These are phyloP conservation scores for Malus sylvestris DNA, from an alignment of 306 rosid genomes.

Conservation along the genomic window DNA sequence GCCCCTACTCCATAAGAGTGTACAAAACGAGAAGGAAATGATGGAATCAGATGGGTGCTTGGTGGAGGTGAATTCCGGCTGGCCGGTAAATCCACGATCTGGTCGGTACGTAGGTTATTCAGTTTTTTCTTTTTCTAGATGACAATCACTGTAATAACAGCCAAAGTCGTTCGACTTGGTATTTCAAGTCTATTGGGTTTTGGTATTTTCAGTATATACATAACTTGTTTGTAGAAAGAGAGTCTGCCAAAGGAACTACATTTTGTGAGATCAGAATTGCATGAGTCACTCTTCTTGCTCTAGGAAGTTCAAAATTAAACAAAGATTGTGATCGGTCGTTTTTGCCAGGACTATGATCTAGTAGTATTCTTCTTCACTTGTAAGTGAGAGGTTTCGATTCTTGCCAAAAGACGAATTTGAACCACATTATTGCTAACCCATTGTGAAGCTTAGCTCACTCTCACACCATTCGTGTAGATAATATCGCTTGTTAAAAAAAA, in stretches of 20 bases:
- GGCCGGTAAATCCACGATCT: background rate
- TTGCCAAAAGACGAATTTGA: too few relatives aligned
- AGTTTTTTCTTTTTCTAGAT: background rate
- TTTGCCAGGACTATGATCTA: accelerated
- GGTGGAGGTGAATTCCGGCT: background rate
- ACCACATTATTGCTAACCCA: too few relatives aligned
- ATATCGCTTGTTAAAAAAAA: too few relatives aligned
- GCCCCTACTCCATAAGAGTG: background rate
- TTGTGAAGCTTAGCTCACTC: too few relatives aligned
- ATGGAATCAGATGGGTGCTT: background rate
- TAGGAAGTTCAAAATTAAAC: background rate
- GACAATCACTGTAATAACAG: background rate
- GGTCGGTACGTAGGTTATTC: background rate
- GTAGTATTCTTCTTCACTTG: too few relatives aligned
- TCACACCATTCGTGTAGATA: too few relatives aligned
- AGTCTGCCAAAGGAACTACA: background rate
- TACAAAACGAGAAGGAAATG: background rate
- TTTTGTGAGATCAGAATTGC: background rate
- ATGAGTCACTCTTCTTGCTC: background rate
- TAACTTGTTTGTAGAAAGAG: background rate
- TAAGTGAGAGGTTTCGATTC: too few relatives aligned
- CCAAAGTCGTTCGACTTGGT: background rate
- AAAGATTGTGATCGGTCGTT: background rate
- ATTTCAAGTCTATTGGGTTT: background rate
- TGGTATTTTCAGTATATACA: background rate